Evolutionary conservation across 805 yeast species (phyloP).

Genomic region (Nakazawaea siamensis): DNA sequence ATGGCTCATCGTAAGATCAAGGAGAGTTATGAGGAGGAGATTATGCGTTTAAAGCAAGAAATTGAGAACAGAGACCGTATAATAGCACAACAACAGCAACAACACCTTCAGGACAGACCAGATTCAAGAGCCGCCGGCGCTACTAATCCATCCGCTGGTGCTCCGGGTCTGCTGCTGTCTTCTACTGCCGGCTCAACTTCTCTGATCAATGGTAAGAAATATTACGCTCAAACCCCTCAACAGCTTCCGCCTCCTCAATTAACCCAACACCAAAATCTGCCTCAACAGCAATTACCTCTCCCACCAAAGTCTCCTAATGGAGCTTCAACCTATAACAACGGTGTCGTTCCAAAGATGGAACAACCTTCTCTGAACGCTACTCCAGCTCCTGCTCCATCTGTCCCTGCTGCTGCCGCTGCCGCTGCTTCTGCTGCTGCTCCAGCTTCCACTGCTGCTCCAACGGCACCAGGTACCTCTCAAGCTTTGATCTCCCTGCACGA

Average conservation of each 20-base stretch:
- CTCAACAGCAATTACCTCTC: conserved; percentile 16
- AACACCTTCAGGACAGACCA: conserved; percentile 20
- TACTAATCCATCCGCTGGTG: conserved; percentile 26
- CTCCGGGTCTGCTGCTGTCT: conserved; percentile 17
- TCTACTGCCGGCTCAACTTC: too few relatives aligned
- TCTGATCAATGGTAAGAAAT: conserved; percentile 10
- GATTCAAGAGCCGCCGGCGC: conserved; percentile 17
- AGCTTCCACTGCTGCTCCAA: conserved; percentile 15
- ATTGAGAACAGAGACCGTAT: conserved; percentile 73
- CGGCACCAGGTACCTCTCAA: conserved; percentile 14
- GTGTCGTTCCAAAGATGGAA: conserved; percentile 11
- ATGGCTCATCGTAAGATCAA: conserved; percentile 91
- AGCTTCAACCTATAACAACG: conserved; percentile 12
- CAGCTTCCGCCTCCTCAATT: conserved; percentile 28
- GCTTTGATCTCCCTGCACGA: conserved; percentile 45
- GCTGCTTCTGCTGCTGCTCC: conserved; percentile 11
- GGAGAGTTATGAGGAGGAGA: conserved; percentile 93
- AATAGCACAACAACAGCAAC: conserved; percentile 29
- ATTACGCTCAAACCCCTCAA: conserved; percentile 20
- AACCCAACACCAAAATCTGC: conserved; percentile 14
- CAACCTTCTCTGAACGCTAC: conserved; percentile 17
- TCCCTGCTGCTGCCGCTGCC: conserved; percentile 10
- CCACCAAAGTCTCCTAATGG: conserved; percentile 15
- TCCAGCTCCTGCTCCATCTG: conserved; percentile 11
- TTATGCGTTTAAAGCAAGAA: conserved; percentile 75